A percentile compares a stretch with the other conserved stretches of the same genome.
phyloP scores from a whole-genome alignment of 768 basidiomycete species.

The Termitomyces sp. region DNA sequence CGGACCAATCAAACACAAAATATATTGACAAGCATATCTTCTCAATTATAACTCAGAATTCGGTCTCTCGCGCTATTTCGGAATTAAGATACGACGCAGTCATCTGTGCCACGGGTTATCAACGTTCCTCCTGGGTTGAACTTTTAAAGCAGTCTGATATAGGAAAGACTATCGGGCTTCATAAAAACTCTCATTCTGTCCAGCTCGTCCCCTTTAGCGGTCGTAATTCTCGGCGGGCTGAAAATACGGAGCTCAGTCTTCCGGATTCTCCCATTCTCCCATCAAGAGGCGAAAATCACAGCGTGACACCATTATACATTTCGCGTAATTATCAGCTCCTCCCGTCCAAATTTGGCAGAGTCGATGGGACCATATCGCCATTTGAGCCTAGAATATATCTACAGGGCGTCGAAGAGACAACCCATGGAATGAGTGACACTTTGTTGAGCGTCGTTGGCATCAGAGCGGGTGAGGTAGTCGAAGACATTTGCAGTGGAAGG shows the following conservation, averaged over 20 bases:
- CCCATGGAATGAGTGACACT: constrained; percentile 38
- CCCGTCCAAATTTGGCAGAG: constrained; percentile 15
- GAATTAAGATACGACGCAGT: constrained; percentile 37
- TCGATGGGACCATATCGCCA: background rate
- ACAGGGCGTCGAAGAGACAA: constrained; percentile 32
- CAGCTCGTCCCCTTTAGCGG: constrained; percentile 19
- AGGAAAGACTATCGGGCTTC: constrained; percentile 30
- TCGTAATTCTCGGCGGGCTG: constrained; percentile 1
- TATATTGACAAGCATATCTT: constrained; percentile 1
- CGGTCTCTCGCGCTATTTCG: constrained; percentile 25
- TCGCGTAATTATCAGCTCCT: constrained; percentile 38
- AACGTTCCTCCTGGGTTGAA: constrained; percentile 39
- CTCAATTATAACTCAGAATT: constrained; percentile 27
- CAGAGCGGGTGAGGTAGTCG: constrained; percentile 39
- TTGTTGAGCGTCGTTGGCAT: constrained; percentile 38
- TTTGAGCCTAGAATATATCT: constrained; percentile 25
- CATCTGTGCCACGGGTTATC: constrained; percentile 50
- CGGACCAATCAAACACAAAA: background rate
- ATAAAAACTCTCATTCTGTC: constrained; percentile 15
- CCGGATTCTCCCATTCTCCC: constrained; percentile 1
- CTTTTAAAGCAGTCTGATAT: constrained; percentile 34
- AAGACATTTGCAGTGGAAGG: constrained; percentile 21
- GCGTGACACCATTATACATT: constrained; percentile 24
- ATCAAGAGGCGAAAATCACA: constrained; percentile 8
- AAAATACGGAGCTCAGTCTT: constrained; percentile 15